Conservation (phyloP, 2,329 filamentous ascomycete species). For the Conoideocrella luteorostrata region DNA sequence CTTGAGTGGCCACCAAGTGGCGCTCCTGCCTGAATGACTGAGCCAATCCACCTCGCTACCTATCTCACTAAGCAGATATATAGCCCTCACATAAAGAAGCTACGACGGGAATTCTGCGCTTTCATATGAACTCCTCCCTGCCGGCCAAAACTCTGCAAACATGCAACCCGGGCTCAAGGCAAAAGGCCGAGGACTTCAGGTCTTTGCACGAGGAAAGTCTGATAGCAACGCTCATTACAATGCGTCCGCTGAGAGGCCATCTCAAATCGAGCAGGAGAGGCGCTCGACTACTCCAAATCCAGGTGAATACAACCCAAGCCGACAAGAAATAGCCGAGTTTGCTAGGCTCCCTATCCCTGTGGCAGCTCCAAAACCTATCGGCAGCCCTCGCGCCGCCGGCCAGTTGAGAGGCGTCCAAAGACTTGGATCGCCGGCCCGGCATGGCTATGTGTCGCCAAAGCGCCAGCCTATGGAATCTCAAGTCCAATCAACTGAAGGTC, state of each 20-base stretch:
- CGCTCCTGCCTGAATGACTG: too few relatives aligned
- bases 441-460: slow-evolving; percentile 12
- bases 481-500: slow-evolving; percentile 1
- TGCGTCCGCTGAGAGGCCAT: slow-evolving; percentile 11
- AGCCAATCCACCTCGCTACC: too few relatives aligned
- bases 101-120: too few relatives aligned
- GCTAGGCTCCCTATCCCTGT: slow-evolving; percentile 30
- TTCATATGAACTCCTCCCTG: too few relatives aligned
- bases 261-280: slow-evolving; percentile 13
- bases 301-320: slow-evolving; percentile 13
- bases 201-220: slow-evolving; percentile 23
- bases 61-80: too few relatives aligned
- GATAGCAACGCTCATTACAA: slow-evolving; percentile 17
- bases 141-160: slow-evolving; percentile 1
- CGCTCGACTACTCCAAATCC: slow-evolving; percentile 14
- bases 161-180: slow-evolving; percentile 26
- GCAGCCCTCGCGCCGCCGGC: slow-evolving; percentile 4
- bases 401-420: slow-evolving; percentile 14
- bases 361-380: slow-evolving; percentile 12
- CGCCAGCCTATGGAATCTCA: slow-evolving; percentile 7
- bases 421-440: slow-evolving; percentile 14
- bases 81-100: too few relatives aligned
- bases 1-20: too few relatives aligned
- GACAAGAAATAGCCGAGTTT: slow-evolving; percentile 25
- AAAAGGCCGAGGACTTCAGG: slow-evolving; percentile 23